Evolutionary conservation across 2,329 filamentous ascomycete genomes (phyloP), one percentile per base, ranked within the genome.

Genomic region (Parafenestella ontariensis): DNA sequence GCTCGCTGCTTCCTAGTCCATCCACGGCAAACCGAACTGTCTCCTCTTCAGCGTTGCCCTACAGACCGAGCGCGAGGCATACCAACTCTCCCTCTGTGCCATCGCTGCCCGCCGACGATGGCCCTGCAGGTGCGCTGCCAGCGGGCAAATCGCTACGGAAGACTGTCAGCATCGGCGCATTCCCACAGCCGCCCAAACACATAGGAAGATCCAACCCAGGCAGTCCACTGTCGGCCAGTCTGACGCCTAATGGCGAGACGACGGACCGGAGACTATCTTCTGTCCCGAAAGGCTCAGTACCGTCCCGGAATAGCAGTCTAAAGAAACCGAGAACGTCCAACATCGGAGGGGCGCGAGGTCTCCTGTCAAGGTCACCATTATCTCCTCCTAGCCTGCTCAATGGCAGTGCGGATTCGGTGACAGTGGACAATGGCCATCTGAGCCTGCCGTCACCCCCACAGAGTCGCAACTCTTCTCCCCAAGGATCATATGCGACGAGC

Each of bases 121-220:
- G 85, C 3, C 54, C 68, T 5, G 54, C 62, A 2, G 62, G 65
- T 7, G 54, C 64, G 8, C 56, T 70, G 11, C 69, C 74, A 3
- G 61, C 71, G 1, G 86, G 87, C 23, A 93, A 88, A 75, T 86
- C 88, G 1, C 77, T 97, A 50, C 87, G 92, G 58, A 96, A 96
- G 77, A 90, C 90, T 1, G 89, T 96, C 69, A 97, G 93, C 81
- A 96, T 97, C 70, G 94, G 93, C 71, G 89, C 92, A 1, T 97
- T 98, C 70, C 94, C 94, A 26, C 90, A 96, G 61, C 94, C 94
- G 13, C 94, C 94, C 13, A 88, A 88, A 63, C 85, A 87, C 43
- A 83, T 84, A 49, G 82, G 78, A 40, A 50, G 62, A 23, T 59
- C 60, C 10, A 65, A 59, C 49, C 90, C 85, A 46, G 85, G 82